phyloP scores from a whole-genome alignment of 2,329 filamentous ascomycete genomes.

The Aspergillus japonicus region DNA sequence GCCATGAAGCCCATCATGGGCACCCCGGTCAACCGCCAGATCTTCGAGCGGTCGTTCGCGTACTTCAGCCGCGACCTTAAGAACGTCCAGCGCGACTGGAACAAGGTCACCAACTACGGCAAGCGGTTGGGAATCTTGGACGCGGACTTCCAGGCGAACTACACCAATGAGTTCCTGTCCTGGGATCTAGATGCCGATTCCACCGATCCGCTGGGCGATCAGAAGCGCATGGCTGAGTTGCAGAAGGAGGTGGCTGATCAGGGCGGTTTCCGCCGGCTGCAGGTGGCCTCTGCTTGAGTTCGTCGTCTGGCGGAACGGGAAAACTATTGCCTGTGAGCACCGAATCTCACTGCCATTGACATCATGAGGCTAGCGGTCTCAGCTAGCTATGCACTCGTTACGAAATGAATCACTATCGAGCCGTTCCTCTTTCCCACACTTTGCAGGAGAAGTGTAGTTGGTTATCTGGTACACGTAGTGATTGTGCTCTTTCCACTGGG shows the following conservation, averaged over 20 bases:
- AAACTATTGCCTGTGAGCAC: no score
- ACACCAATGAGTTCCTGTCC: slow-evolving; percentile 68
- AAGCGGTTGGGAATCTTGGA: slow-evolving; percentile 69
- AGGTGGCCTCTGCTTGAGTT: slow-evolving; percentile 28
- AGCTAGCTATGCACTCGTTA: neutral
- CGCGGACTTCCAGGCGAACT: slow-evolving; percentile 67
- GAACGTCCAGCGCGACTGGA: slow-evolving; percentile 73
- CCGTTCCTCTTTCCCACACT: neutral
- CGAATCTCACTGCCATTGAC: no score
- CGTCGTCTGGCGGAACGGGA: no score
- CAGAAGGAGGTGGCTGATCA: slow-evolving; percentile 64
- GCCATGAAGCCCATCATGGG: slow-evolving; percentile 71
- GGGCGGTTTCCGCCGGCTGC: slow-evolving; percentile 57
- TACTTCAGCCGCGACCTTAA: slow-evolving; percentile 74
- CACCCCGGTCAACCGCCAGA: slow-evolving; percentile 69
- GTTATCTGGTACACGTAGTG: no score
- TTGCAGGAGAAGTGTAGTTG: neutral
- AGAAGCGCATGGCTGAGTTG: slow-evolving; percentile 70
- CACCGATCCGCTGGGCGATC: slow-evolving; percentile 66
- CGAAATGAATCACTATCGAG: neutral
- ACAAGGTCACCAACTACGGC: slow-evolving; percentile 73
- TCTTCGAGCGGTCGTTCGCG: slow-evolving; percentile 74
- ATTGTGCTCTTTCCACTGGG: no score
- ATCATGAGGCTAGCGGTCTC: neutral
- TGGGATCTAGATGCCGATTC: slow-evolving; percentile 67